Percentiles rank a stretch among this genome's conserved stretches.
These are phyloP conservation scores for Piedraia hortae DNA, from an alignment of 2,329 filamentous ascomycete genomes.

Conservation along the genomic window DNA sequence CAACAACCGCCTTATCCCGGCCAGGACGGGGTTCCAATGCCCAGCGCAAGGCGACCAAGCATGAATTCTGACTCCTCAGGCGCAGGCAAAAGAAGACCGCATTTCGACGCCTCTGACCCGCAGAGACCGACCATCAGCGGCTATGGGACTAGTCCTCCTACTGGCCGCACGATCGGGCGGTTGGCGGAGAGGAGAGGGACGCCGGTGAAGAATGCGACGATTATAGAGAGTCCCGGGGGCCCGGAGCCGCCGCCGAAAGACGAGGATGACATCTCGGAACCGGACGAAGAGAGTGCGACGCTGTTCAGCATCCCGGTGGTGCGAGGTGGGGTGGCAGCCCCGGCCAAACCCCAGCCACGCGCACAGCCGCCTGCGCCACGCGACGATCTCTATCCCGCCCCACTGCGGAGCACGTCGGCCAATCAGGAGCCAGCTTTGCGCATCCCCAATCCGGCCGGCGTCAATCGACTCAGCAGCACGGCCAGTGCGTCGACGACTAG, in stretches of 20 bases:
- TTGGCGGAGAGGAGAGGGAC: conserved; percentile 61
- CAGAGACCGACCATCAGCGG: conserved; percentile 20
- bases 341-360: not conserved
- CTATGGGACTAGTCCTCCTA: conserved; percentile 14
- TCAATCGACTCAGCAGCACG: conserved; percentile 45
- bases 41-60: conserved; percentile 8
- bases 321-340: conserved; percentile 2
- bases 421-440: conserved; percentile 19
- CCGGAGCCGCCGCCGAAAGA: conserved; percentile 42
- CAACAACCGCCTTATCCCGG: too few species aligned
- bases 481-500: conserved; percentile 83
- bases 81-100: conserved; percentile 11
- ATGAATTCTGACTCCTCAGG: conserved; percentile 10
- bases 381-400: conserved; percentile 23
- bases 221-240: conserved; percentile 48
- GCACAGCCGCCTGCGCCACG: conserved; percentile 2
- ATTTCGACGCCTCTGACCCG: conserved; percentile 22
- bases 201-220: conserved; percentile 46
- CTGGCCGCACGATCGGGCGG: conserved; percentile 16
- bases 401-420: conserved; percentile 8
- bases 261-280: conserved; percentile 2
- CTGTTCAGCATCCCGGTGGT: conserved; percentile 4
- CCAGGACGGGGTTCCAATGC: too few species aligned
- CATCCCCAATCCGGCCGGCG: conserved; percentile 24
- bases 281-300: conserved; percentile 16